Conservation (phyloP, 1,284 basidiomycete species). For the Coriolopsis trogii region DNA sequence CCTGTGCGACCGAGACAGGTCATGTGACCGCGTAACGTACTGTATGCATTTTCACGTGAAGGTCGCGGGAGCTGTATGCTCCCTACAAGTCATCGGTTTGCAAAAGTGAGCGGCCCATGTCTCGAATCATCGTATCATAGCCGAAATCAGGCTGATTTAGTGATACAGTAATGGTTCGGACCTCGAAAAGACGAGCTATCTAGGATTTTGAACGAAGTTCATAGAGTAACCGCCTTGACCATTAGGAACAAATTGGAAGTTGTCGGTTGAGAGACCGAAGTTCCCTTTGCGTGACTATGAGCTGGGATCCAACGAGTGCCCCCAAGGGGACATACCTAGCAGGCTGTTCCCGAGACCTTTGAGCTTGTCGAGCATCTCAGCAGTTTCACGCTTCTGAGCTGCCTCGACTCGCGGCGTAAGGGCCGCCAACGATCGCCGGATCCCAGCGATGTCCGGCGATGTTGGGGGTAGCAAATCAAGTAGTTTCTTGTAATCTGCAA, state of each 20-base stretch:
- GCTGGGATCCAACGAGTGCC: background rate
- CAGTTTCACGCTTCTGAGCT: slow-evolving; percentile 87
- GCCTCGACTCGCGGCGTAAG: slow-evolving; percentile 72
- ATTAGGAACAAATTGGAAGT: slow-evolving; percentile 94
- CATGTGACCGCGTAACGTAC: too few species aligned
- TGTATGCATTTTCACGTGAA: too few species aligned
- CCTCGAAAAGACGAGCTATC: background rate
- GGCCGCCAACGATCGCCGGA: slow-evolving; percentile 50
- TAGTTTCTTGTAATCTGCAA: slow-evolving; percentile 77
- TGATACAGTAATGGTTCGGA: too few species aligned
- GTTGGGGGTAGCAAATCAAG: slow-evolving; percentile 61
- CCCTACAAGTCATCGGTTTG: too few species aligned
- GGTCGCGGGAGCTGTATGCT: too few species aligned
- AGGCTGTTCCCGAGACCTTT: slow-evolving; percentile 93
- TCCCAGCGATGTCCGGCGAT: slow-evolving; percentile 53
- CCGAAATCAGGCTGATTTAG: too few species aligned
- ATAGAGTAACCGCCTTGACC: slow-evolving; percentile 93
- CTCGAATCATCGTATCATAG: too few species aligned
- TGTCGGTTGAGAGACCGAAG: slow-evolving; percentile 89
- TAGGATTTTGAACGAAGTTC: slow-evolving; percentile 62
- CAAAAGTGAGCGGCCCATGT: too few species aligned
- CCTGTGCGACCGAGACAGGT: too few species aligned
- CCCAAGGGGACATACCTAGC: slow-evolving; percentile 57
- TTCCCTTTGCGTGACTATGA: slow-evolving; percentile 51
- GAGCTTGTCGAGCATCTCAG: slow-evolving; percentile 91